Percentiles rank a stretch among this genome's conserved stretches.
phyloP scores from a whole-genome alignment of 1,284 basidiomycete genomes.

The Meira nashicola region DNA sequence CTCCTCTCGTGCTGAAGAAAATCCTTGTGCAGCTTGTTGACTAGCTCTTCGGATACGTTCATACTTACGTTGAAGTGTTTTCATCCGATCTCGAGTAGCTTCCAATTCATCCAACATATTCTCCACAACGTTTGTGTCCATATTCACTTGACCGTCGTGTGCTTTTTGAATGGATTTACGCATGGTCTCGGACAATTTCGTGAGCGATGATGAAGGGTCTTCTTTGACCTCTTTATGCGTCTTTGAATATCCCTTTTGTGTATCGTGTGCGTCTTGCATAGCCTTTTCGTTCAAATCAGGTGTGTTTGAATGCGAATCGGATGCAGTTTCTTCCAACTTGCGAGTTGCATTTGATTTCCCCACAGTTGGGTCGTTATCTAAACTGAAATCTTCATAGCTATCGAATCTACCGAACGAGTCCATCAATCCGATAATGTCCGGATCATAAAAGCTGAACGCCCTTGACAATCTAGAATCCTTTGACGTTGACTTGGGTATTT shows the following conservation, averaged over 20 bases:
- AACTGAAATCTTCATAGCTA: constrained; percentile 26
- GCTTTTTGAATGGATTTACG: constrained; percentile 64
- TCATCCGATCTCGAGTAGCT: constrained; percentile 63
- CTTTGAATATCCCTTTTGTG: neutral
- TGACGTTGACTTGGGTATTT: too few relatives aligned
- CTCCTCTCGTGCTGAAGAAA: constrained; percentile 85
- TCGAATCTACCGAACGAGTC: constrained; percentile 51
- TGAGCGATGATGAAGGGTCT: neutral
- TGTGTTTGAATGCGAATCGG: neutral
- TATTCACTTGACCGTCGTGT: constrained; percentile 61
- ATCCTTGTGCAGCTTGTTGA: constrained; percentile 83
- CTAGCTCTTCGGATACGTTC: constrained; percentile 77
- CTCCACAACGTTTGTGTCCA: constrained; percentile 72
- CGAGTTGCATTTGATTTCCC: neutral
- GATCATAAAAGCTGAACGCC: constrained; percentile 63
- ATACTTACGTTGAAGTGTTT: constrained; percentile 69
- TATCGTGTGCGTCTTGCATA: neutral
- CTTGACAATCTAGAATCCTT: constrained; percentile 1
- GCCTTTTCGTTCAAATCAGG: neutral
- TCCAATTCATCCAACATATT: constrained; percentile 68
- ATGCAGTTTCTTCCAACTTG: neutral
- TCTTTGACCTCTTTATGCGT: neutral
- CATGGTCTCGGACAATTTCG: constrained; percentile 54
- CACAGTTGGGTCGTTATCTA: neutral
- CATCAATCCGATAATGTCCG: constrained; percentile 64